These are phyloP conservation scores for Amylocarpus encephaloides DNA, from an alignment of 2,329 filamentous ascomycete genomes.

Conservation along the genomic window DNA sequence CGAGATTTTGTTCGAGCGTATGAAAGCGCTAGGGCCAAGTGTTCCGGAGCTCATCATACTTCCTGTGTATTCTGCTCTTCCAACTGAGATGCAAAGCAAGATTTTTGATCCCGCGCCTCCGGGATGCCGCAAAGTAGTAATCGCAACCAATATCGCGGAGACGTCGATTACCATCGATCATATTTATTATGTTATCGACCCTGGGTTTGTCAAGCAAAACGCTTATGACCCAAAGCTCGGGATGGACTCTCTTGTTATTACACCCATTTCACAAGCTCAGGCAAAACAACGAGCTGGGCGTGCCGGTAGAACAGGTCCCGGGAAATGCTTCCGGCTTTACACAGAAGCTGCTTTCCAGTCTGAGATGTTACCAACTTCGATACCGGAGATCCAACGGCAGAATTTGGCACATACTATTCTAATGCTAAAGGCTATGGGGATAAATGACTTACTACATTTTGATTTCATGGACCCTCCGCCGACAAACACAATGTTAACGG, in stretches of 20 bases:
- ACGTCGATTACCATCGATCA: constrained; percentile 97
- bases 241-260: constrained; percentile 95
- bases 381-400: constrained; percentile 93
- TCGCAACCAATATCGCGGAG: constrained; percentile 97
- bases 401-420: constrained; percentile 90
- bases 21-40: constrained; percentile 87
- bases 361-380: constrained; percentile 93
- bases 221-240: constrained; percentile 95
- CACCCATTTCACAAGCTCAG: constrained; percentile 93
- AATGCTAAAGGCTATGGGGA: constrained; percentile 98
- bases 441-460: constrained; percentile 94
- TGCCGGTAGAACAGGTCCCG: constrained; percentile 88
- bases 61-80: constrained; percentile 92
- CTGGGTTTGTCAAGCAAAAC: constrained; percentile 96
- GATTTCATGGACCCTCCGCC: constrained; percentile 99
- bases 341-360: constrained; percentile 93
- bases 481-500: constrained; percentile 95
- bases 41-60: constrained; percentile 90
- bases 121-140: constrained; percentile 86
- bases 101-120: constrained; percentile 92
- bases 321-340: constrained; percentile 92
- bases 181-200: constrained; percentile 95
- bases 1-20: constrained; percentile 87
- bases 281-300: constrained; percentile 90
- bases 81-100: constrained; percentile 84